phyloP scores from a whole-genome alignment of 2,329 filamentous ascomycete species.

The Epichloe amarillans region DNA sequence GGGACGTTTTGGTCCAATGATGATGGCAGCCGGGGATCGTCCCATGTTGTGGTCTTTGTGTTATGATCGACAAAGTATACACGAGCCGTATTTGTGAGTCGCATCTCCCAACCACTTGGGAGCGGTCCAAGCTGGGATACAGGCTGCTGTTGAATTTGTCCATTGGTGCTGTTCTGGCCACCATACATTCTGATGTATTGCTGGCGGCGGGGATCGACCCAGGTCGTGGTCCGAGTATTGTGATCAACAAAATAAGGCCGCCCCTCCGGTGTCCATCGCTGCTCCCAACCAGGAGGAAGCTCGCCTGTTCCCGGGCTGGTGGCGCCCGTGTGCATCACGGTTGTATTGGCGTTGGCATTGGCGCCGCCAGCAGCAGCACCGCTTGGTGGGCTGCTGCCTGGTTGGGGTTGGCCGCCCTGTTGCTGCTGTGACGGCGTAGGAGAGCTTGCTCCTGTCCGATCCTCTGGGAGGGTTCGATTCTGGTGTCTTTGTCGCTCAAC shows the following conservation, averaged over 20 bases:
- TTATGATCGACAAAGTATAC: constrained; percentile 99
- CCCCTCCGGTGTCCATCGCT: constrained; percentile 88
- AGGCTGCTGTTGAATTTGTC: constrained; percentile 89
- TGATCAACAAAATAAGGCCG: constrained; percentile 96
- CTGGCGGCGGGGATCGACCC: constrained; percentile 93
- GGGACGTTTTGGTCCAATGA: constrained; percentile 96
- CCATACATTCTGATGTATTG: constrained; percentile 98
- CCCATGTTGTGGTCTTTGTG: constrained; percentile 98
- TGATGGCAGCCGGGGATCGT: constrained; percentile 87
- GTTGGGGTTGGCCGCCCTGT: constrained; percentile 28
- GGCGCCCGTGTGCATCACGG: constrained; percentile 85
- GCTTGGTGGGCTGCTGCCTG: constrained; percentile 14
- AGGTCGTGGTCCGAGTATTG: constrained; percentile 94
- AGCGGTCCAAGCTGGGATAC: constrained; percentile 92
- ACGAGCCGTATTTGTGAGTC: constrained; percentile 89
- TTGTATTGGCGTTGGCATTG: constrained; percentile 37
- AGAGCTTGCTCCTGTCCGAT: constrained; percentile 85
- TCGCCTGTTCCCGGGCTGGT: constrained; percentile 92
- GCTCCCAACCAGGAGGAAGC: constrained; percentile 91
- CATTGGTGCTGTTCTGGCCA: constrained; percentile 72
- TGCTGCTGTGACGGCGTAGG: constrained; percentile 55
- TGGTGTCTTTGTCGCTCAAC: constrained; percentile 88
- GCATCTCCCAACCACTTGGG: constrained; percentile 99
- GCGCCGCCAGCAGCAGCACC: constrained; percentile 17
- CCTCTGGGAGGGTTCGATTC: constrained; percentile 89